Conservation (phyloP, 768 basidiomycete species). For the Megacollybia marginata region DNA sequence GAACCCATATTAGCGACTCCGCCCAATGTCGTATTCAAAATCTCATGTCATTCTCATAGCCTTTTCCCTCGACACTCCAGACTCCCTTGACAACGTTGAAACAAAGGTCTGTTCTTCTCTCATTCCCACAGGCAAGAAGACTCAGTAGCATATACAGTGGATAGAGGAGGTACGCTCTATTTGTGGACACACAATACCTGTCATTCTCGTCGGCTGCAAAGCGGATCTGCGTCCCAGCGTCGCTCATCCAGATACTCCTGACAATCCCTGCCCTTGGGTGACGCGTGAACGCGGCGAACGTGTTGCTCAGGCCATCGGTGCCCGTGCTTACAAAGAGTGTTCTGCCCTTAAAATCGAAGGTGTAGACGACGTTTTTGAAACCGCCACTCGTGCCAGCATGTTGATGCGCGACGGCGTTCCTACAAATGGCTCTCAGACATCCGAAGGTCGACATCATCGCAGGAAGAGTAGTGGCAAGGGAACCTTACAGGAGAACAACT, state of each 20-base stretch:
- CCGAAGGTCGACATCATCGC: conserved; percentile 40
- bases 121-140: conserved; percentile 3
- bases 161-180: conserved; percentile 97
- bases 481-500: conserved; percentile 34
- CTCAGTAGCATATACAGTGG: conserved; percentile 51
- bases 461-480: conserved; percentile 45
- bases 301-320: conserved; percentile 79
- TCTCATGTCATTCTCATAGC: conserved; percentile 99
- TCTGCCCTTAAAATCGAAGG: conserved; percentile 86
- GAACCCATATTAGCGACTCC: conserved; percentile 55
- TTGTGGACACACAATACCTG: conserved; percentile 87
- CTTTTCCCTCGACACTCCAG: conserved; percentile 92
- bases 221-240: conserved; percentile 75
- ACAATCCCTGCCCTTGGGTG: conserved; percentile 48
- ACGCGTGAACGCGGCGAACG: conserved; percentile 76
- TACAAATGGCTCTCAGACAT: conserved; percentile 28
- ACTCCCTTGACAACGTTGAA: conserved; percentile 92
- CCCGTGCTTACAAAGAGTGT: conserved; percentile 92
- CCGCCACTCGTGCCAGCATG: conserved; percentile 95
- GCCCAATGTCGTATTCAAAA: conserved; percentile 96
- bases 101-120: conserved; percentile 56
- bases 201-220: conserved; percentile 95
- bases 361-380: conserved; percentile 96
- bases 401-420: conserved; percentile 83
- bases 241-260: conserved; percentile 35